phyloP scores from a whole-genome alignment of 1,284 basidiomycete species.

The Cystobasidium sp. region DNA sequence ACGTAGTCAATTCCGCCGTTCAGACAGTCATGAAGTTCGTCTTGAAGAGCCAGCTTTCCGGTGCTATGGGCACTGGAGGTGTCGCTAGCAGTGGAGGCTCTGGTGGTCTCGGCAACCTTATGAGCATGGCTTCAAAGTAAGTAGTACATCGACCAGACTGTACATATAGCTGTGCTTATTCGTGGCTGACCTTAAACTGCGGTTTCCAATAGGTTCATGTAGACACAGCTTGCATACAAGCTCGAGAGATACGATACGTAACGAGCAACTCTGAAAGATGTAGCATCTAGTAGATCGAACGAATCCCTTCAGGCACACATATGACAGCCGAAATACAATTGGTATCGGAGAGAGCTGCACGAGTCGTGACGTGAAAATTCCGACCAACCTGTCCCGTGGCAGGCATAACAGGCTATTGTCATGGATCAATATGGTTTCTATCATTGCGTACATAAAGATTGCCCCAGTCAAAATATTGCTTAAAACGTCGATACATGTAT shows the following conservation, averaged over 20 bases:
- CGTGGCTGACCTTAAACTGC: no score
- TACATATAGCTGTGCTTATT: not conserved
- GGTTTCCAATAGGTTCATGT: conserved; percentile 2
- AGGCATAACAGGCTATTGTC: no score
- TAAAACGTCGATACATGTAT: no score
- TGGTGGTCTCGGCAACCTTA: conserved; percentile 27
- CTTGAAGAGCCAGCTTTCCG: conserved; percentile 52
- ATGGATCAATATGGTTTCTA: no score
- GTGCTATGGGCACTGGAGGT: conserved; percentile 32
- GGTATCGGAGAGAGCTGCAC: no score
- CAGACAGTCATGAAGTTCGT: conserved; percentile 55
- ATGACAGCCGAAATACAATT: no score
- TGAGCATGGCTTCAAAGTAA: conserved; percentile 41
- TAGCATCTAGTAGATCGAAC: not conserved
- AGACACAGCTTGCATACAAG: not conserved
- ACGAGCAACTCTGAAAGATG: not conserved
- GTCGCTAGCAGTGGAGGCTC: conserved; percentile 16
- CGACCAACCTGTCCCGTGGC: no score
- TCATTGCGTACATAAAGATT: no score
- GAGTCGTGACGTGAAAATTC: no score
- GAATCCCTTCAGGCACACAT: no score
- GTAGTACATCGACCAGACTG: not conserved
- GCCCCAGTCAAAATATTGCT: no score
- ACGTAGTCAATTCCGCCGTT: conserved; percentile 55
- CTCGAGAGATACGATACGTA: not conserved